Percentiles rank a stretch among this genome's conserved stretches.
These are phyloP conservation scores for Meripilus lineatus DNA, from an alignment of 1,284 basidiomycete species.

Conservation along the genomic window DNA sequence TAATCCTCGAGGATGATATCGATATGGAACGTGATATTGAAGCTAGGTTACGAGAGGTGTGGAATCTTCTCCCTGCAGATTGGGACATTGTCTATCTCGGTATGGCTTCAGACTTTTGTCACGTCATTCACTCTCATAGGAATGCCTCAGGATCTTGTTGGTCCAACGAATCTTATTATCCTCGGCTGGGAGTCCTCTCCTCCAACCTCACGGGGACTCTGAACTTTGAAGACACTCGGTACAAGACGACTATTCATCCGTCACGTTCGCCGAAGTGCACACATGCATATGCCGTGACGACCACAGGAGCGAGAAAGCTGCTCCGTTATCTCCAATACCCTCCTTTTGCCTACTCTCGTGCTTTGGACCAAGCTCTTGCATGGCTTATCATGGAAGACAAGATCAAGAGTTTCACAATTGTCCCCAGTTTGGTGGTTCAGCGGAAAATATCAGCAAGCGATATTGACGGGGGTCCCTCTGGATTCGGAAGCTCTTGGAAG, in stretches of 20 bases:
- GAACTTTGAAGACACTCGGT: too few relatives aligned
- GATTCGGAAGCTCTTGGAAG: slow-evolving; percentile 53
- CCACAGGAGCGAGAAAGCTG: slow-evolving; percentile 47
- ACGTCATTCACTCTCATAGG: neutral
- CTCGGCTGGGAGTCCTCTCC: too few relatives aligned
- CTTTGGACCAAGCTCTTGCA: slow-evolving; percentile 68
- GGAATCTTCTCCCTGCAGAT: slow-evolving; percentile 49
- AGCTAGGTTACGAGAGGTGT: slow-evolving; percentile 43
- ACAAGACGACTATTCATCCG: slow-evolving; percentile 35
- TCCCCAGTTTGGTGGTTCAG: slow-evolving; percentile 62
- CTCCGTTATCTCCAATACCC: slow-evolving; percentile 50
- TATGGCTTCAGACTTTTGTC: slow-evolving; percentile 17
- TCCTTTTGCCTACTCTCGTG: slow-evolving; percentile 72
- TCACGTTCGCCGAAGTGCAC: slow-evolving; percentile 63
- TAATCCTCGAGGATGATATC: slow-evolving; percentile 77
- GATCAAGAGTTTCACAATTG: slow-evolving; percentile 54
- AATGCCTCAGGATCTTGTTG: slow-evolving; percentile 57
- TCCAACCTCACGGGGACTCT: slow-evolving; percentile 10
- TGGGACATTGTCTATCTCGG: slow-evolving; percentile 81
- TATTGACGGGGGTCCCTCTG: slow-evolving; percentile 34
- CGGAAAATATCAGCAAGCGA: slow-evolving; percentile 52
- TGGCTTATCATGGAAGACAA: slow-evolving; percentile 59
- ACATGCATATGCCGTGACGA: slow-evolving; percentile 60
- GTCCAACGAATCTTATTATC: slow-evolving; percentile 51
- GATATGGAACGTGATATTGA: slow-evolving; percentile 71